phyloP scores from a whole-genome alignment of 2,329 filamentous ascomycete genomes.

The Pseudocercospora vitis region DNA sequence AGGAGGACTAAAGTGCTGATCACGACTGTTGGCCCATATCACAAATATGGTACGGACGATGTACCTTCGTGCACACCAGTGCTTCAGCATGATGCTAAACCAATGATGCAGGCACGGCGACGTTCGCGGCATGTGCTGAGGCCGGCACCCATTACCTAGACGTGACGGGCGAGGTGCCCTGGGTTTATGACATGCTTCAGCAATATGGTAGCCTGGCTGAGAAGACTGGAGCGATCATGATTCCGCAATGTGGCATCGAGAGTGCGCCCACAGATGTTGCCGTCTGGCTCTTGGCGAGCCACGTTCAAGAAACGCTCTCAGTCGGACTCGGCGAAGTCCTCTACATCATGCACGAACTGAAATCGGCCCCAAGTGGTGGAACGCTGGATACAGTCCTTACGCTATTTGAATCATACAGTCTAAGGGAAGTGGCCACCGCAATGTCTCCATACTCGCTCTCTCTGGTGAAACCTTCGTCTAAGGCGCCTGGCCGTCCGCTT shows the following conservation, averaged over 20 bases:
- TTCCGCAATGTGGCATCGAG: slow-evolving; percentile 62
- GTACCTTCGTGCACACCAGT: not conserved
- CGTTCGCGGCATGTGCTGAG: slow-evolving; percentile 64
- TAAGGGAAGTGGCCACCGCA: slow-evolving; percentile 49
- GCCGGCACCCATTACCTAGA: slow-evolving; percentile 69
- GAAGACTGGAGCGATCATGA: slow-evolving; percentile 60
- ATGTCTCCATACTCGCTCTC: slow-evolving; percentile 55
- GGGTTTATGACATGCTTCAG: slow-evolving; percentile 62
- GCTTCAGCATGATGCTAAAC: too few relatives aligned
- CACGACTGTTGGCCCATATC: slow-evolving; percentile 63
- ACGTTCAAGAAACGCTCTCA: slow-evolving; percentile 54
- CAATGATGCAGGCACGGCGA: slow-evolving; percentile 48
- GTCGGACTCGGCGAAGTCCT: slow-evolving; percentile 54
- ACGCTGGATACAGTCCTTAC: slow-evolving; percentile 66
- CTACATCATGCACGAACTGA: slow-evolving; percentile 55
- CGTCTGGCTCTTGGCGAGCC: slow-evolving; percentile 54
- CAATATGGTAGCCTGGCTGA: slow-evolving; percentile 63
- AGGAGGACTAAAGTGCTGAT: slow-evolving; percentile 60
- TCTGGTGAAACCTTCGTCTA: slow-evolving; percentile 42
- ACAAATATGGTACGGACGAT: slow-evolving; percentile 52
- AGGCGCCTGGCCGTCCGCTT: slow-evolving; percentile 36
- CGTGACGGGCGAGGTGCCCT: slow-evolving; percentile 55
- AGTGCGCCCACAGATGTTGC: slow-evolving; percentile 60
- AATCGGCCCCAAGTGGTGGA: slow-evolving; percentile 57
- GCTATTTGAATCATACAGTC: slow-evolving; percentile 50